Conservation (phyloP, 495 filamentous ascomycete species). For the Mytilinidion resinicola region DNA sequence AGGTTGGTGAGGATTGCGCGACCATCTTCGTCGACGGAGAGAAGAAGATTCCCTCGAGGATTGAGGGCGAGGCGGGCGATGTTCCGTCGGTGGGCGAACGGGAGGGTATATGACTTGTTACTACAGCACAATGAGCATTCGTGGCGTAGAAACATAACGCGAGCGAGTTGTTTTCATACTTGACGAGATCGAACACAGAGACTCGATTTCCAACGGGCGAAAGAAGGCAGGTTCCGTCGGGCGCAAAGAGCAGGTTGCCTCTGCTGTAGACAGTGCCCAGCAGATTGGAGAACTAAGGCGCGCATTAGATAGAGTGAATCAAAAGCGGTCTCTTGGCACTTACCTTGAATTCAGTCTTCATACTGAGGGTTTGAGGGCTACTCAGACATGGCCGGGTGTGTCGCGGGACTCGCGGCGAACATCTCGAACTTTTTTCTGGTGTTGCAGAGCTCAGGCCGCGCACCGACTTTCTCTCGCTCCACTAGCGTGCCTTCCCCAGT, state of each 20-base stretch:
- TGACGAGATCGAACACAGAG: conserved; percentile 89
- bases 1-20: conserved; percentile 88
- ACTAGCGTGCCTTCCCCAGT: conserved; percentile 25
- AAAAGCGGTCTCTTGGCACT: neutral
- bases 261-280: conserved; percentile 95
- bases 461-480: neutral
- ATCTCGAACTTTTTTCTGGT: conserved; percentile 19
- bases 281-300: conserved; percentile 76
- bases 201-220: conserved; percentile 98
- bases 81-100: conserved; percentile 89
- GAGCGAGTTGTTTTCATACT: conserved; percentile 50
- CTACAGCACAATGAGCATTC: conserved; percentile 39
- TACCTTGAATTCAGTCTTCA: conserved; percentile 97
- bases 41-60: conserved; percentile 80
- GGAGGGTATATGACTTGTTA: conserved; percentile 92
- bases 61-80: conserved; percentile 81
- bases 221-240: conserved; percentile 88
- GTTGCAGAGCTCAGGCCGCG: conserved; percentile 14
- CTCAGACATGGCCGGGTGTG: conserved; percentile 5
- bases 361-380: conserved; percentile 38
- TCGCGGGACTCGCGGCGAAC: neutral
- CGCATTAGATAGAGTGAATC: neutral
- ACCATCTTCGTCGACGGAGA: conserved; percentile 91
- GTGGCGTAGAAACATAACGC: too few relatives aligned
- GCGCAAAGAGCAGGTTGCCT: conserved; percentile 94